phyloP scores from a whole-genome alignment of 2,329 filamentous ascomycete genomes.

The Pseudogymnoascus sp. region DNA sequence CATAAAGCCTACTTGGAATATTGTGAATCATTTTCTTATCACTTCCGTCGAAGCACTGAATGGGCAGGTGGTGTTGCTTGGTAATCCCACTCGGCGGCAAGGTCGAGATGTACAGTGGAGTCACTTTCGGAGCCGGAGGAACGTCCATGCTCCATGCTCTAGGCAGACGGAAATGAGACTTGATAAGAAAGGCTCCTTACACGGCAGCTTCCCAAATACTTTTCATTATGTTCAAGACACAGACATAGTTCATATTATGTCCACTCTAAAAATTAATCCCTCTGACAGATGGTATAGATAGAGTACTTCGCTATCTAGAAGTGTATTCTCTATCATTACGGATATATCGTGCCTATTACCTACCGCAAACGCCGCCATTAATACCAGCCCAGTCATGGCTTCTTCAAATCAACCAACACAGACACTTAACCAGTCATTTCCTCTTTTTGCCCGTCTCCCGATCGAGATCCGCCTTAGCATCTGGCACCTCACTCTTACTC shows the following conservation, averaged over 20 bases:
- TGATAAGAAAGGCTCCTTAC: not conserved
- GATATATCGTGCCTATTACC: not conserved
- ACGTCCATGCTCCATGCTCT: not conserved
- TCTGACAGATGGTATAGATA: not conserved
- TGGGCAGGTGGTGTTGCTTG: not conserved
- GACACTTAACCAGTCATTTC: conserved; percentile 9
- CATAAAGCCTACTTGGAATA: not conserved
- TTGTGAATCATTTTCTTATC: not conserved
- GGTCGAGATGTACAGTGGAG: not conserved
- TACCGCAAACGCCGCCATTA: not conserved
- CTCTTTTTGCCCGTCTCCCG: conserved; percentile 15
- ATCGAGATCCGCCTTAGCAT: conserved; percentile 16
- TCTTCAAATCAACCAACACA: not conserved
- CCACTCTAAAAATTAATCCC: not conserved
- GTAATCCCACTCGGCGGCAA: not conserved
- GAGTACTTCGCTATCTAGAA: not conserved
- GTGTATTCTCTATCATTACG: not conserved
- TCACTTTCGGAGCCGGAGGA: not conserved
- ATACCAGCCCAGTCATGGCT: not conserved
- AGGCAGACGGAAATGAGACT: conserved; percentile 4
- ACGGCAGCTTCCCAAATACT: not conserved
- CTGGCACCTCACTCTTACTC: conserved; percentile 15
- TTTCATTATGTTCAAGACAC: not conserved
- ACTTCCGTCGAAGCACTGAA: not conserved
- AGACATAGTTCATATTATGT: not conserved